Conservation (phyloP, 2,329 filamentous ascomycete genomes). For the Alternaria consortialis region DNA sequence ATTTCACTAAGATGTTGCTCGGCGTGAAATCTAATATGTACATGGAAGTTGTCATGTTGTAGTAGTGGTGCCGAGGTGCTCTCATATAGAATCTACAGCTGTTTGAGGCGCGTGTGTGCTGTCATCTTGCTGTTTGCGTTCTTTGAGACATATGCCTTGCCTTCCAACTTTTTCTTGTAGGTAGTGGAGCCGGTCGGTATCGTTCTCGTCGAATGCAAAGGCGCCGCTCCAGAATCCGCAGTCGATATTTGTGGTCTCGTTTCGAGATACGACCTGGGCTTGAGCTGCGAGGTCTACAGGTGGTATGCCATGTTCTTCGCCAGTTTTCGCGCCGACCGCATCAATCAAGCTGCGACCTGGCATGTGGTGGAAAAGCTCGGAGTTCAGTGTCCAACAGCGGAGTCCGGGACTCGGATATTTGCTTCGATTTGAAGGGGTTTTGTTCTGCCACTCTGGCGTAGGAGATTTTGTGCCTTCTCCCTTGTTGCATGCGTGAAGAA, state of each 20-base stretch:
- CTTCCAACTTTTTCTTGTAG: conserved; percentile 51
- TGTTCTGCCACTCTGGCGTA: conserved; percentile 30
- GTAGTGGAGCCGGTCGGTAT: conserved; percentile 42
- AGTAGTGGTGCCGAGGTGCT: neutral
- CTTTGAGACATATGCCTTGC: conserved; percentile 51
- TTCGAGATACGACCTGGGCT: conserved; percentile 40
- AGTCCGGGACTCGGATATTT: conserved; percentile 48
- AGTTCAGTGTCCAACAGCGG: conserved; percentile 55
- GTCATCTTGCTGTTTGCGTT: conserved; percentile 25
- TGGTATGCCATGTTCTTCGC: conserved; percentile 42
- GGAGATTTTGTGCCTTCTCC: conserved; percentile 43
- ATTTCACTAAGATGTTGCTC: conserved; percentile 9
- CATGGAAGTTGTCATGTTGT: conserved; percentile 5
- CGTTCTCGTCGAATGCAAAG: conserved; percentile 47
- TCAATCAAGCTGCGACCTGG: conserved; percentile 53
- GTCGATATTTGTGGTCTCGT: conserved; percentile 51
- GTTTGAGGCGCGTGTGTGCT: conserved; percentile 17
- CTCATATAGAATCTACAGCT: conserved; percentile 16
- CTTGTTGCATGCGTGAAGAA: conserved; percentile 53
- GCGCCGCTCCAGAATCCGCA: conserved; percentile 53
- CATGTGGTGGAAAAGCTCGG: conserved; percentile 58
- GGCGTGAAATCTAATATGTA: conserved; percentile 17
- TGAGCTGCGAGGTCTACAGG: conserved; percentile 49
- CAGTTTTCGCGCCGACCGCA: conserved; percentile 39
- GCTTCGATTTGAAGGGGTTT: conserved; percentile 33